Percentiles rank a stretch among this genome's conserved stretches.
Conservation (phyloP, 2,329 filamentous ascomycete species). For the Dichotomopilus funicola region DNA sequence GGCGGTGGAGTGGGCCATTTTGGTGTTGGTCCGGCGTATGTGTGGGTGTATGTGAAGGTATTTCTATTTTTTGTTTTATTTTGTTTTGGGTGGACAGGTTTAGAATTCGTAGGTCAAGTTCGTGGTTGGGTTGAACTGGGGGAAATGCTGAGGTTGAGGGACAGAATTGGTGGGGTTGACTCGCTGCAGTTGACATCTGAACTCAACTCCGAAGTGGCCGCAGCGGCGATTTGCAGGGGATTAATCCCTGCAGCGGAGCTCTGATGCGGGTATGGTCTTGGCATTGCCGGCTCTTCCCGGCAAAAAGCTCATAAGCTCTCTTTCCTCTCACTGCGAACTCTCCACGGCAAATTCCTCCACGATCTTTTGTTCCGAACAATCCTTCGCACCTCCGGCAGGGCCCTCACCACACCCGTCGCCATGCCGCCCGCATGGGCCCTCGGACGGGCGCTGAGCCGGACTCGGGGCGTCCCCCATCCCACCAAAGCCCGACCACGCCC, state of each 20-base stretch:
- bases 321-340: not conserved
- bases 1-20: slow-evolving; percentile 55
- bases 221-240: too few relatives aligned
- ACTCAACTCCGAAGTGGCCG: slow-evolving; percentile 1
- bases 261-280: not conserved
- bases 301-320: slow-evolving; percentile 6
- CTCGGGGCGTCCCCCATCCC: slow-evolving; percentile 5
- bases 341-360: not conserved
- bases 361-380: not conserved
- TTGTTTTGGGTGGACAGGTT: not conserved
- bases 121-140: not conserved
- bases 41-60: not conserved
- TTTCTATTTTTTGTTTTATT: not conserved
- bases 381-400: not conserved
- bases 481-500: slow-evolving; percentile 9
- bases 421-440: slow-evolving; percentile 30
- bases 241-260: not conserved
- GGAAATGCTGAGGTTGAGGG: not conserved
- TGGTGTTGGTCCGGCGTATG: not conserved
- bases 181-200: slow-evolving; percentile 5
- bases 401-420: slow-evolving; percentile 7
- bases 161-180: not conserved
- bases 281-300: slow-evolving; percentile 4
- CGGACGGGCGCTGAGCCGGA: slow-evolving; percentile 21
- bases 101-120: not conserved